Evolutionary conservation across 371 early-diverging fungal genomes (phyloP), one percentile per base, ranked within the genome.

Genomic region (Apophysomyces ossiformis): DNA sequence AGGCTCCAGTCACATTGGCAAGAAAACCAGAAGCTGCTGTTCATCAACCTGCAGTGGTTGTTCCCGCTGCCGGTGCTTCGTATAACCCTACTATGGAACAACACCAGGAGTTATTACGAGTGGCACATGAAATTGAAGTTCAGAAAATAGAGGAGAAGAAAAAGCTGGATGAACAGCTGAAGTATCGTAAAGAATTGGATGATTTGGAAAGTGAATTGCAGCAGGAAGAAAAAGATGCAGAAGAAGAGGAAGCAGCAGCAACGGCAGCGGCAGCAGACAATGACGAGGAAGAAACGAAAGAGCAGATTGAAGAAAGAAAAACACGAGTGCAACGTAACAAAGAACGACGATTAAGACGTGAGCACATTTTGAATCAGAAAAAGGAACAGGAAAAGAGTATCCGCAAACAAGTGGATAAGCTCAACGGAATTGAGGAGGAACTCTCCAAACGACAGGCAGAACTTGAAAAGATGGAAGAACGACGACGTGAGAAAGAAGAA

Each of bases 61-160:
- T 90, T 47, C 86, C 91, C 16, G 92, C 93, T 65, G 89, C 93
- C 0, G 99, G 99, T 57, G 87, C 93, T 0, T 96, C 96, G 9
- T 98, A 98, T 76, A 93, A 93, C 66, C 97, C 98, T 11, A 79
- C 86, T 7, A 79, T 86, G 67, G 85, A 88, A 60, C 93, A 92
- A 46, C 95, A 96, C 81, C 89, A 93, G 69, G 83, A 74, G 57
- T 47, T 77, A 54, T 57, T 88, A 61, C 75, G 68, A 8, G 60
- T 81, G 50, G 88, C 85, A 16, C 75, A 76, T 18, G 79, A 85
- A 5, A 81, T 80, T 37, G 87, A 90, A 62, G 62, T 73, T 54
- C 81, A 69, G 50, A 68, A 78, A 60, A 37, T 38, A 6, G 60
- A 65, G 13, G 65, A 37, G 0, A 26, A 35, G 13, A 58, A 62